These are phyloP conservation scores for Penicillium diatomitis DNA, from an alignment of 495 filamentous ascomycete species.

Conservation along the genomic window DNA sequence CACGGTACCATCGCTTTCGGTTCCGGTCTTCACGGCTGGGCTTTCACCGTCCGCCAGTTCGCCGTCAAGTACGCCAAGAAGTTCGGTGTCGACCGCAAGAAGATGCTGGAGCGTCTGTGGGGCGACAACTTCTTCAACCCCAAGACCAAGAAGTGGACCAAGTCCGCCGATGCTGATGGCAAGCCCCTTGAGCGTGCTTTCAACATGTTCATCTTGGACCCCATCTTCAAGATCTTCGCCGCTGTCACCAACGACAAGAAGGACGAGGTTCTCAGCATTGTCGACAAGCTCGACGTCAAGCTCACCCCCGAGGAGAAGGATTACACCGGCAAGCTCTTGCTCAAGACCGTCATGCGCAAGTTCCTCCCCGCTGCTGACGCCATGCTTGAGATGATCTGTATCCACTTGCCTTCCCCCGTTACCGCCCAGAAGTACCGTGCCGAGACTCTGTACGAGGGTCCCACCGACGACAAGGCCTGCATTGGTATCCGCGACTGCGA, in stretches of 20 bases:
- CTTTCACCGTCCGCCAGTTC: constrained; percentile 98
- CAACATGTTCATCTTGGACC: constrained; percentile 97
- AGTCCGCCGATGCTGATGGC: constrained; percentile 66
- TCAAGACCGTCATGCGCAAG: constrained; percentile 97
- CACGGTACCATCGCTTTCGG: constrained; percentile 97
- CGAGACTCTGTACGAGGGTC: constrained; percentile 98
- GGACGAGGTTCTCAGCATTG: constrained; percentile 74
- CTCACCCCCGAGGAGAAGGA: constrained; percentile 79
- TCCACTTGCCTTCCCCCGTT: constrained; percentile 93
- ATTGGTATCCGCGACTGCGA: constrained; percentile 97
- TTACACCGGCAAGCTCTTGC: constrained; percentile 89
- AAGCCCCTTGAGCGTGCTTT: constrained; percentile 93
- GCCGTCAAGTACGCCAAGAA: constrained; percentile 97
- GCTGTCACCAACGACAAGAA: constrained; percentile 98
- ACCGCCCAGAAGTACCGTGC: constrained; percentile 97
- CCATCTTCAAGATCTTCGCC: constrained; percentile 97
- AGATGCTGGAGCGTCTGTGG: constrained; percentile 99
- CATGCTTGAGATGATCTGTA: constrained; percentile 99
- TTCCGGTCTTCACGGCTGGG: constrained; percentile 99
- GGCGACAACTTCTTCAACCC: constrained; percentile 99
- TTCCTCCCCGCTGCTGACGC: constrained; percentile 97
- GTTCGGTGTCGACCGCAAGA: constrained; percentile 97
- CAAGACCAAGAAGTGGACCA: constrained; percentile 99
- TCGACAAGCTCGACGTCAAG: constrained; percentile 90
- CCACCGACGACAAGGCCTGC: constrained; percentile 79